Percentiles rank a stretch among this genome's conserved stretches.
Evolutionary conservation across 2,329 filamentous ascomycete genomes (phyloP).

Genomic region (Aspergillus candidus): DNA sequence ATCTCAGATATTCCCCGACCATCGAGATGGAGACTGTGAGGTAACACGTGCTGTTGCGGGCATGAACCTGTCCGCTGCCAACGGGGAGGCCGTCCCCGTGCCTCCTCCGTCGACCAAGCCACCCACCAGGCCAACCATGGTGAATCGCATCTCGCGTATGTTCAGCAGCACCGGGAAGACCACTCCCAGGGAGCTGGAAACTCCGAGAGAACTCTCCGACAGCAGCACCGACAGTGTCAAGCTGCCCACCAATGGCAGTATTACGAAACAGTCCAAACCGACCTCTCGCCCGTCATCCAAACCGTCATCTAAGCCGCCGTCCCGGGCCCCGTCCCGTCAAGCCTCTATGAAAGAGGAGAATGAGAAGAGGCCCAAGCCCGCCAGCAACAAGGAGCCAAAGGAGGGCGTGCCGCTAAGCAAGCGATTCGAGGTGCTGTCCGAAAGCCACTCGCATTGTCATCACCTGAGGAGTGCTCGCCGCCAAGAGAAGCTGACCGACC

Average conservation of each 20-base stretch:
- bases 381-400: constrained; percentile 28
- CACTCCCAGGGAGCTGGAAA: constrained; percentile 26
- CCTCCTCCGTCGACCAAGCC: constrained; percentile 27
- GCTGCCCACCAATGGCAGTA: constrained; percentile 24
- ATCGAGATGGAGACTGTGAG: constrained; percentile 34
- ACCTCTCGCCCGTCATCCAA: constrained; percentile 22
- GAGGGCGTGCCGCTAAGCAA: constrained; percentile 30
- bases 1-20: constrained; percentile 36
- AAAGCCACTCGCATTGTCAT: constrained; percentile 72
- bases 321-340: constrained; percentile 30
- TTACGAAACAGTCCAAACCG: constrained; percentile 20
- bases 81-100: constrained; percentile 30
- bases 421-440: constrained; percentile 52
- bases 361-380: constrained; percentile 24
- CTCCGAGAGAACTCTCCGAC: constrained; percentile 32
- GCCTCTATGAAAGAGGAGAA: constrained; percentile 27
- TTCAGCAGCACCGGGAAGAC: constrained; percentile 39
- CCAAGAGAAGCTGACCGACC: constrained; percentile 89
- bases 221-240: constrained; percentile 34
- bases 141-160: constrained; percentile 42
- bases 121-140: constrained; percentile 38
- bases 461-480: constrained; percentile 81
- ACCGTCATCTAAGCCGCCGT: constrained; percentile 24
- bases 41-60: constrained; percentile 41
- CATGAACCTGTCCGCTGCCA: constrained; percentile 35